Evolutionary conservation across 768 basidiomycete species (phyloP), one percentile per base, ranked within the genome.

Genomic region (Collybiopsis luxurians): DNA sequence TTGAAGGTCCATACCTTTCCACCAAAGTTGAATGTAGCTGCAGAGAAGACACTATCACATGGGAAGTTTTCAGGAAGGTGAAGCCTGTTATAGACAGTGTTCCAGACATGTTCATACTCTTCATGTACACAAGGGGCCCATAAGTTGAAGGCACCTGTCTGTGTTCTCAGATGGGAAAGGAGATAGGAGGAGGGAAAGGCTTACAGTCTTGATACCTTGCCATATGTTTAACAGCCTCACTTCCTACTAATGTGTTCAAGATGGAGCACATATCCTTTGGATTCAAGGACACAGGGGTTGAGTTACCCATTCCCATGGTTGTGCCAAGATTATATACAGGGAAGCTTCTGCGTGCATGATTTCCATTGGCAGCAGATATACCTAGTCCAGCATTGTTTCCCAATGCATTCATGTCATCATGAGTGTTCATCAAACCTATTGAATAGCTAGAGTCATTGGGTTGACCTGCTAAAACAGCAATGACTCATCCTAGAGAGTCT

Each of bases 1-100:
- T 50, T 30, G 45, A 53, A 13, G n/a, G 55, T 50, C 26, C 36
- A 39, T 4, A 57, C 55, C 3, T 60, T 19, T 2, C 57, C 57
- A 0, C 64, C 62, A 45, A 52, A 57, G 43, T 65, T 65, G 56
- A 63, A 61, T 3, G 60, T 57, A 3, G 47, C 36, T 3, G 58
- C 60, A 2, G 60, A 28, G 19, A 57, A 59, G n/a, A 63, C 48
- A 13, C 42, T 53, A 28, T 57, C 56, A 2, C n/a, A n/a, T n/a
- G 3, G 13, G 28, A 63, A 63, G 45, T 55, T 62, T n/a, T 55
- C 52, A 2, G 9, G 15, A 2, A 63, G 46, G 1, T 50, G 28
- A 2, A 48, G 26, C 3, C 27, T 19, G 3, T n/a, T 2, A 2
- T 31, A 26, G 3, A 48, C 4, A 17, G 24, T 48, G 26, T 48